phyloP scores from a whole-genome alignment of 306 rosid genomes.

The Datisca glomerata region DNA sequence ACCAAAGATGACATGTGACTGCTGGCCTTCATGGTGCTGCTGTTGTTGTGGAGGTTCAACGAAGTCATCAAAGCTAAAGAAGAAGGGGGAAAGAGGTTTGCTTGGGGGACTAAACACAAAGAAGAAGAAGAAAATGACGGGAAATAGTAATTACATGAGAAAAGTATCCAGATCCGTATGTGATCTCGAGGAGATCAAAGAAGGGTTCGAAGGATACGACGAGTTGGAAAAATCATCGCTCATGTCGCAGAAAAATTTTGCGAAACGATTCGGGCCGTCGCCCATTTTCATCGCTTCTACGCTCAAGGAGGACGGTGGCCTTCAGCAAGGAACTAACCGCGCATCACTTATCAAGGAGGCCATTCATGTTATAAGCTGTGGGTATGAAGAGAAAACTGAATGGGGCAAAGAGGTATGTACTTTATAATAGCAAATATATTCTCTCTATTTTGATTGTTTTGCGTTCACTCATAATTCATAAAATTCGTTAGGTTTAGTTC shows the following conservation, averaged over 20 bases:
- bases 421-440: no score
- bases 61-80: constrained; percentile 76
- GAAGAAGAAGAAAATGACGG: constrained; percentile 89
- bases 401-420: constrained; percentile 93
- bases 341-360: constrained; percentile 70
- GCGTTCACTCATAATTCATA: no score
- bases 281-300: constrained; percentile 85
- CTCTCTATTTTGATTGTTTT: no score
- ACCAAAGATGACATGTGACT: constrained; percentile 72
- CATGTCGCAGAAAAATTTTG: constrained; percentile 54
- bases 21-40: constrained; percentile 61
- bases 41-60: constrained; percentile 58
- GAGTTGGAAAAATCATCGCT: constrained; percentile 68
- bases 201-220: constrained; percentile 62
- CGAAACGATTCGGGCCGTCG: constrained; percentile 75
- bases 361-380: constrained; percentile 85
- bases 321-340: constrained; percentile 56
- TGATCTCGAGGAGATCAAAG: constrained; percentile 72
- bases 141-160: constrained; percentile 32
- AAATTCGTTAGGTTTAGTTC: no score
- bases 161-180: constrained; percentile 33
- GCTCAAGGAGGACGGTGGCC: constrained; percentile 75
- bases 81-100: constrained; percentile 52
- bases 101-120: constrained; percentile 47
- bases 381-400: constrained; percentile 92